These are phyloP conservation scores for Retiboletus flavoniger DNA, from an alignment of 1,284 basidiomycete genomes.

Conservation along the genomic window DNA sequence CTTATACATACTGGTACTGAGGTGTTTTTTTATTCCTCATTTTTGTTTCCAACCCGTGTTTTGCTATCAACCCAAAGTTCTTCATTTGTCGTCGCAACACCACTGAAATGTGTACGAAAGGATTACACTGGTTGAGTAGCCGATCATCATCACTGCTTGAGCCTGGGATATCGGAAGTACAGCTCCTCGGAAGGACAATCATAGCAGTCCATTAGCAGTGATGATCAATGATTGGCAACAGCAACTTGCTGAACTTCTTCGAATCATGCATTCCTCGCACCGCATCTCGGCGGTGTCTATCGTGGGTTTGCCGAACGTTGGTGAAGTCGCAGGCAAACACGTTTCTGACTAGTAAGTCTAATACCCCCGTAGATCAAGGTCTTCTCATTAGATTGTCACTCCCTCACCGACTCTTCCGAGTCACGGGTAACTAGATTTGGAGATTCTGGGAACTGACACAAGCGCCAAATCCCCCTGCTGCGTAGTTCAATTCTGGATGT, in stretches of 20 bases:
- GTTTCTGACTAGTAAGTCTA: background rate
- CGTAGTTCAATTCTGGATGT: too few relatives aligned
- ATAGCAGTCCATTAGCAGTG: background rate
- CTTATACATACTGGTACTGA: conserved; percentile 9
- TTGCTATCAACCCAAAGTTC: conserved; percentile 2
- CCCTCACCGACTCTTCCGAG: too few relatives aligned
- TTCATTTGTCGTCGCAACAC: background rate
- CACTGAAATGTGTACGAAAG: background rate
- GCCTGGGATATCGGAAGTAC: background rate
- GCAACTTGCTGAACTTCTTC: background rate
- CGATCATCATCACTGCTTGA: background rate
- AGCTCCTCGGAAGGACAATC: background rate
- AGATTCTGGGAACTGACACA: too few relatives aligned
- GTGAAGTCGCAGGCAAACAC: too few relatives aligned
- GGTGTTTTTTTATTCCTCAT: conserved; percentile 21
- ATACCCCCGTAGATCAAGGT: background rate
- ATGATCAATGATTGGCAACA: background rate
- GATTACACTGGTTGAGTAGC: background rate
- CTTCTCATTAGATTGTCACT: too few relatives aligned
- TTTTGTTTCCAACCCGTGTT: conserved; percentile 1
- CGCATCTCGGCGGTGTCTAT: too few relatives aligned
- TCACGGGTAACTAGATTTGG: too few relatives aligned
- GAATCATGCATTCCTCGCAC: too few relatives aligned
- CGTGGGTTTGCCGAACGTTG: too few relatives aligned
- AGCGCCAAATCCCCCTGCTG: too few relatives aligned